These are phyloP conservation scores for Kuraishia ogatae DNA, from an alignment of 805 yeast species.

Conservation along the genomic window DNA sequence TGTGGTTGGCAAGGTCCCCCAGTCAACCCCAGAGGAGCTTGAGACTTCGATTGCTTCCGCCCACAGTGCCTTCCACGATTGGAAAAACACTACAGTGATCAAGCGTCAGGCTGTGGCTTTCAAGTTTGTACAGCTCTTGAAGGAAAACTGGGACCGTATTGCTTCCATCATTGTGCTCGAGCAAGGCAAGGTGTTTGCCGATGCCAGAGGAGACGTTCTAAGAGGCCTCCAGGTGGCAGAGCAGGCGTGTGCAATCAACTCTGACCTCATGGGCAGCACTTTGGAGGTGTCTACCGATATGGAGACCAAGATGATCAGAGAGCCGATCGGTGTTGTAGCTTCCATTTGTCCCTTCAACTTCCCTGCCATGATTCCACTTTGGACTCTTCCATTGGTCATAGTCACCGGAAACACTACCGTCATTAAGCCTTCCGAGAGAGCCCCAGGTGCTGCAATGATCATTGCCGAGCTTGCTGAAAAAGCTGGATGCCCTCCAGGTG, in stretches of 20 bases:
- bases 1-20: constrained; percentile 63
- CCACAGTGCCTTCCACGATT: constrained; percentile 47
- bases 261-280: constrained; percentile 53
- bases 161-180: constrained; percentile 59
- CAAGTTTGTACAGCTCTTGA: constrained; percentile 56
- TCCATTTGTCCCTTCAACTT: constrained; percentile 77
- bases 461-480: constrained; percentile 62
- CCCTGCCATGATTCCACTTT: constrained; percentile 77
- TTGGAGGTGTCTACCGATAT: constrained; percentile 64
- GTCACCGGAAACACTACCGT: constrained; percentile 71
- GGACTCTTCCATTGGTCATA: constrained; percentile 55
- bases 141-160: constrained; percentile 57
- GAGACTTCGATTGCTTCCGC: constrained; percentile 60
- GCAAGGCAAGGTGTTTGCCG: constrained; percentile 72
- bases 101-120: constrained; percentile 56
- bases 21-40: constrained; percentile 58
- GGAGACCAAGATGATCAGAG: constrained; percentile 73
- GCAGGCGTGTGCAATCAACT: constrained; percentile 58
- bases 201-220: constrained; percentile 67
- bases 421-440: constrained; percentile 64
- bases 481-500: constrained; percentile 74
- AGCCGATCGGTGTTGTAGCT: constrained; percentile 68
- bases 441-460: constrained; percentile 75
- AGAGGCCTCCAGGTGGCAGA: constrained; percentile 77
- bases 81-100: constrained; percentile 42